Conservation (phyloP, 2,329 filamentous ascomycete genomes). For the Elsinoe perseae region DNA sequence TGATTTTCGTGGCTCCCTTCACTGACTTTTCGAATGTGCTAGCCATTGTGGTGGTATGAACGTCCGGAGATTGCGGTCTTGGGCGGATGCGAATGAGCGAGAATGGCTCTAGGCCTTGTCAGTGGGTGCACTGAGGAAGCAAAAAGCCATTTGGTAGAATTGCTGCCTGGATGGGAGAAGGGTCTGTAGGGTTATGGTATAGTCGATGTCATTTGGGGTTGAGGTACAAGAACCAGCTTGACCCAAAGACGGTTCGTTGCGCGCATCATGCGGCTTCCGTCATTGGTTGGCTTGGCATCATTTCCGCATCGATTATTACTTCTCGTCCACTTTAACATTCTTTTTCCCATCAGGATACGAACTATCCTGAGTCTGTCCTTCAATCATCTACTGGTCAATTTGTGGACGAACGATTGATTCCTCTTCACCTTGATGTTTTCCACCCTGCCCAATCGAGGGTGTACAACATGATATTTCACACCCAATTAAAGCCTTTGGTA, state of each 20-base stretch:
- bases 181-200: constrained; percentile 7
- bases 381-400: too few species aligned
- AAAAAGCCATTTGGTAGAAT: not conserved
- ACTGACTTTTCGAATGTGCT: constrained; percentile 98
- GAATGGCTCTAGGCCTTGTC: not conserved
- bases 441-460: too few species aligned
- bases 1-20: constrained; percentile 97
- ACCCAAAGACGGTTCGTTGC: not conserved
- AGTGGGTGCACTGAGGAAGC: not conserved
- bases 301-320: too few species aligned
- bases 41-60: constrained; percentile 49
- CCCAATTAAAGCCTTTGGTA: too few species aligned
- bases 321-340: too few species aligned
- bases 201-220: not conserved
- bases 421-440: too few species aligned
- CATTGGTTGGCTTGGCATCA: constrained; percentile 13
- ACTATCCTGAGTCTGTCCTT: too few species aligned
- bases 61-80: not conserved
- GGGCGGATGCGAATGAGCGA: not conserved
- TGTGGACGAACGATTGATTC: too few species aligned
- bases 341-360: too few species aligned
- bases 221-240: constrained; percentile 5
- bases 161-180: not conserved
- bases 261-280: constrained; percentile 2
- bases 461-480: too few species aligned